A percentile compares a stretch with the other conserved stretches of the same genome.
Evolutionary conservation across 768 basidiomycete species (phyloP).

Genomic region (Wakefieldia striispora): DNA sequence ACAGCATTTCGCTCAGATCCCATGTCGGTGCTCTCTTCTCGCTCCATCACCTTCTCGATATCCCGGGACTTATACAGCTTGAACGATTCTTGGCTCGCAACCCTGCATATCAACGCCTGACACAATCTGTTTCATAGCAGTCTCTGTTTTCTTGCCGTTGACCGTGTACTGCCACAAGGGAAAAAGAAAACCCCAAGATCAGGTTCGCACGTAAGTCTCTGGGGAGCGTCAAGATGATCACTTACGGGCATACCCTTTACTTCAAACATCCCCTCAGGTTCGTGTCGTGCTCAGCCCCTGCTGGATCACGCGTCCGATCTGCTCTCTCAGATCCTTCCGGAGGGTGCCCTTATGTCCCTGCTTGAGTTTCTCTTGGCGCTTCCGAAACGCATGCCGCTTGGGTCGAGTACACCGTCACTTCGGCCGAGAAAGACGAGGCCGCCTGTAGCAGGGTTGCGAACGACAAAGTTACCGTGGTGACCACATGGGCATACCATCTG

Average conservation of each 20-base stretch:
- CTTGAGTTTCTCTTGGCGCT: constrained; percentile 72
- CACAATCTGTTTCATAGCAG: constrained; percentile 75
- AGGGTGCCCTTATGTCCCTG: constrained; percentile 49
- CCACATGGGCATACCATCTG: constrained; percentile 50
- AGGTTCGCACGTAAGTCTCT: background rate
- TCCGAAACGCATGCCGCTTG: constrained; percentile 79
- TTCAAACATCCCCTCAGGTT: constrained; percentile 66
- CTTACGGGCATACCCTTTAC: constrained; percentile 67
- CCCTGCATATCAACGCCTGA: constrained; percentile 61
- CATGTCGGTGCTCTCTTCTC: constrained; percentile 12
- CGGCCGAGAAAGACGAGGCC: constrained; percentile 64
- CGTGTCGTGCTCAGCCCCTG: constrained; percentile 64
- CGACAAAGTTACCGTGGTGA: constrained; percentile 68
- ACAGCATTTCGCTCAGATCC: background rate
- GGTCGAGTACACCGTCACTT: constrained; percentile 74
- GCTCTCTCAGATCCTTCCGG: constrained; percentile 51
- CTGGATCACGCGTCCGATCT: constrained; percentile 57
- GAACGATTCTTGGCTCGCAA: constrained; percentile 68
- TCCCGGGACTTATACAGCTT: constrained; percentile 61
- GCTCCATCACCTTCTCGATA: constrained; percentile 35
- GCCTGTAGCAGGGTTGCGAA: constrained; percentile 58
- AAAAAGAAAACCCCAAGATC: background rate
- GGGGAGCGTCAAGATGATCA: constrained; percentile 5
- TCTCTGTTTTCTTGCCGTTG: constrained; percentile 77
- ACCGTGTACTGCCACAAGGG: constrained; percentile 56